These are phyloP conservation scores for Paramecium octaurelia DNA, from an alignment of 73 alveolate species.

Conservation along the genomic window DNA sequence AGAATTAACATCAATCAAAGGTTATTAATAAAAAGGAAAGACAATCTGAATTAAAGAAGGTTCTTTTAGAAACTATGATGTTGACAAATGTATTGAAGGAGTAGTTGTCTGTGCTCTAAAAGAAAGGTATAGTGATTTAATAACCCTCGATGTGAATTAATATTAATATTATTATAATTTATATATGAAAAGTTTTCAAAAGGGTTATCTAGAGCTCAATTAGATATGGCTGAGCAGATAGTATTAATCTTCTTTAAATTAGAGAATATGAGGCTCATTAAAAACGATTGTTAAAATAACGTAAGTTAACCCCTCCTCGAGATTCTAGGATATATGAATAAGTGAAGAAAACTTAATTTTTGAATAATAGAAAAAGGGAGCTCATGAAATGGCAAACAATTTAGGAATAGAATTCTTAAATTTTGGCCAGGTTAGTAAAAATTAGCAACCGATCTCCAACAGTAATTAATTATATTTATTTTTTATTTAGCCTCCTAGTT, in stretches of 20 bases:
- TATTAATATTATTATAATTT: neutral
- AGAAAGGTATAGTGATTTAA: conserved; percentile 16
- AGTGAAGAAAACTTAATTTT: neutral
- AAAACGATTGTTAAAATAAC: neutral
- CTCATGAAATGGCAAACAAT: neutral
- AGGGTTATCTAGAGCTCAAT: neutral
- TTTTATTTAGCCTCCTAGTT: neutral
- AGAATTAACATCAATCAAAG: conserved; percentile 16
- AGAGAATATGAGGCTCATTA: conserved; percentile 6
- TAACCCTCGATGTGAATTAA: neutral
- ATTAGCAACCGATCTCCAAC: conserved; percentile 14
- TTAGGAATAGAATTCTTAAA: neutral
- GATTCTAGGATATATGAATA: neutral
- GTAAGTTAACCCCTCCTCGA: neutral
- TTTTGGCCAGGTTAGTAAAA: neutral
- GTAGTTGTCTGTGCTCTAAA: conserved; percentile 32
- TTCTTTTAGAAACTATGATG: conserved; percentile 57
- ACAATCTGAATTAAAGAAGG: conserved; percentile 55
- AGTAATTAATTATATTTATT: neutral
- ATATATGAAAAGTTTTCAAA: neutral
- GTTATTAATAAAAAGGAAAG: conserved; percentile 53
- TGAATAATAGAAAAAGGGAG: neutral
- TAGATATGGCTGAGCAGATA: conserved; percentile 1
- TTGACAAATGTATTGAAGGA: conserved; percentile 56
- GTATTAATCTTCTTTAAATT: neutral